These are phyloP conservation scores for Fusarium circinatum DNA, from an alignment of 2,329 filamentous ascomycete genomes.

Conservation along the genomic window DNA sequence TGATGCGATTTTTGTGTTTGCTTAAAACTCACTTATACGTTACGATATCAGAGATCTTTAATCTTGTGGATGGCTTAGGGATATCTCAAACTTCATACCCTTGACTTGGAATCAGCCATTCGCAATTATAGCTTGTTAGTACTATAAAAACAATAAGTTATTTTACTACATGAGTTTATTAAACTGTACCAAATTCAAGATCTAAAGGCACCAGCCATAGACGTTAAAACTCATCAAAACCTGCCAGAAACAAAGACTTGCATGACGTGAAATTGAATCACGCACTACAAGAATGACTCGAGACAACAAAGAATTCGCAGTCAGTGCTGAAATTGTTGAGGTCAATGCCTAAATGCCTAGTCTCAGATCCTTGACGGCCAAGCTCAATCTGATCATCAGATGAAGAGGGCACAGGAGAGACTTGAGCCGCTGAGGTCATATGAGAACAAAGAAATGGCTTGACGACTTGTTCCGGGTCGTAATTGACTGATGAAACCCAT, in stretches of 20 bases:
- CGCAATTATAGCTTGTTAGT: background rate
- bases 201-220: background rate
- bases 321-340: background rate
- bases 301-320: background rate
- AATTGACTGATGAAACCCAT: background rate
- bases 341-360: background rate
- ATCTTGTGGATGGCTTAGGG: background rate
- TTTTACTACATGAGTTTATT: background rate
- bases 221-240: background rate
- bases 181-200: background rate
- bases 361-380: background rate
- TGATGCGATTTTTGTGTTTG: constrained; percentile 8
- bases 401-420: background rate
- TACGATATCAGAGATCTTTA: constrained; percentile 21
- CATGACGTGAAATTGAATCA: background rate
- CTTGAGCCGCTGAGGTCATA: background rate
- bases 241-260: background rate
- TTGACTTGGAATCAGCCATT: background rate
- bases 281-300: background rate
- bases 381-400: background rate
- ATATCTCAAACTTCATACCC: background rate
- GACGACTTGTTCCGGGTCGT: background rate
- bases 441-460: background rate
- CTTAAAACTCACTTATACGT: constrained; percentile 2
- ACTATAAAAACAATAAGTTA: background rate